Base-by-base conservation (phyloP, 2,329 filamentous ascomycete genomes). In the Myriangium duriaei region DNA sequence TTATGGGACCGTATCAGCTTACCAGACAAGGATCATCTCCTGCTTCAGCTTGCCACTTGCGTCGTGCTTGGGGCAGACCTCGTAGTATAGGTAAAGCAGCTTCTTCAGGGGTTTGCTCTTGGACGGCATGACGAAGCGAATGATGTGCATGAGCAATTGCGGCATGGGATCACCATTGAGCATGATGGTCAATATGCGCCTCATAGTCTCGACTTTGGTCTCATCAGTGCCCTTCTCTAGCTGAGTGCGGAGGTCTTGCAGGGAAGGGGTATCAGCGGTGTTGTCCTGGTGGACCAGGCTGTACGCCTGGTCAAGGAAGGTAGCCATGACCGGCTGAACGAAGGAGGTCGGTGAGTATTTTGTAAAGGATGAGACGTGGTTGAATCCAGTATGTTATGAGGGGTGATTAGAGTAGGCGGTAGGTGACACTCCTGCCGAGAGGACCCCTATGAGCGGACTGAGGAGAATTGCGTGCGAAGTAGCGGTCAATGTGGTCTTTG, bases 21-120 rank as follows among this genome's bases (percentile, higher is more conserved):
- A 95, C 88, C 91, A 98, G 53, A 98, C 91, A 55, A 98, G 67
- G 60, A 98, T 98, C 85, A 95, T 96, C 67, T 98, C 91, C 65
- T 98, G 91, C 71, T 95, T 95, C 47, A 98, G 69, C 72, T 96
- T 98, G 55, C 91, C 91, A 56, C 71, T 79, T 38, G 79, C 71
- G 62, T 98, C 91, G 42, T 86, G 78, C 68, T 98, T 98, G 29
- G 88, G 91, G 61, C 91, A 96, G 59, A 96, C 91, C 65, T 98
- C 91, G 60, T 96, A 95, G 69, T 98, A 98, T 62, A 98, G 91
- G 66, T 98, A 98, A 40, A 98, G 74, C 44, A 98, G 73, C 69
- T 98, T 98, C 75, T 98, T 98, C 53, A 98, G 69, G 30, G 81
- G 69, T 68, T 98, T 98, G 63, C 82, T 85, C 68, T 92, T 95